Conservation (phyloP, 139 green algal genomes). For the Edaphochlamys debaryana region DNA sequence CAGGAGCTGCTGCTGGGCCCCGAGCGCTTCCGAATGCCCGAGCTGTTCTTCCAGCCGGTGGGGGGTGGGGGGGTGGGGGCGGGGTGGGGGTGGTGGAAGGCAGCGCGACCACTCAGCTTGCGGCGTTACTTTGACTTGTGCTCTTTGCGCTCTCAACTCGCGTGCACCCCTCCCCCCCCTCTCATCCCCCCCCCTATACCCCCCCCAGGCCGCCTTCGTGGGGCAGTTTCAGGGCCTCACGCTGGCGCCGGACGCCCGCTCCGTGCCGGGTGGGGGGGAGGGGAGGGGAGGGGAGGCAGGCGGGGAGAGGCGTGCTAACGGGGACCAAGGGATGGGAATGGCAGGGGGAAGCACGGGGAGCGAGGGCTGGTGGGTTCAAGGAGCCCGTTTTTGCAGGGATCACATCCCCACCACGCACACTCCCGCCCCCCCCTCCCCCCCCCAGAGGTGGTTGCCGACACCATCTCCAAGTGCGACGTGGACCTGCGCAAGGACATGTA, state of each 20-base stretch:
- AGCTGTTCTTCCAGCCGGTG: constrained; percentile 86
- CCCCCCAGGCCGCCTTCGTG: background rate
- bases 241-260: constrained; percentile 10
- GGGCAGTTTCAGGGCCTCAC: background rate
- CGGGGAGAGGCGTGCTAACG: background rate
- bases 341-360: no score
- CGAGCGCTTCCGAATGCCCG: constrained; percentile 86
- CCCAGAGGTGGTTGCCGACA: constrained; percentile 73
- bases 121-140: no score
- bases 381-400: no score
- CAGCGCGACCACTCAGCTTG: no score
- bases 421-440: no score
- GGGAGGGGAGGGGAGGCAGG: no score
- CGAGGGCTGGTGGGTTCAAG: no score
- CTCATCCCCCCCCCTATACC: no score
- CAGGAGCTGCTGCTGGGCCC: constrained; percentile 85
- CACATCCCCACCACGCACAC: no score
- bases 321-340: no score
- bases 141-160: no score
- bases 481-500: constrained; percentile 92
- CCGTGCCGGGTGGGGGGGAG: constrained; percentile 27
- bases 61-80: background rate
- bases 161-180: no score
- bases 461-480: constrained; percentile 85
- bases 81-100: background rate